phyloP scores from a whole-genome alignment of 2,329 filamentous ascomycete species.

The Periconia sp. region DNA sequence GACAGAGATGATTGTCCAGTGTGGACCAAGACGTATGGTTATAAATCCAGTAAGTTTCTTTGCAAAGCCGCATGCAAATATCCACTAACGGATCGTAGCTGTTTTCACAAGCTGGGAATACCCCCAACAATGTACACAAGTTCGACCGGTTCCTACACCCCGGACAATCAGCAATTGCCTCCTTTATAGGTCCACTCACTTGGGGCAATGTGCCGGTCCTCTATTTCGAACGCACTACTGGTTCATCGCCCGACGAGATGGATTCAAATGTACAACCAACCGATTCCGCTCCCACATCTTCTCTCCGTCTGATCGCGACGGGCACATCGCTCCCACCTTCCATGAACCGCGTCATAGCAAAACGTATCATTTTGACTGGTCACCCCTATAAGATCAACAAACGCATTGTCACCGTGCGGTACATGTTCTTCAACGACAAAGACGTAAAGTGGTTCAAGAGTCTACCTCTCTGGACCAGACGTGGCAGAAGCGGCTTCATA shows the following conservation, averaged over 20 bases:
- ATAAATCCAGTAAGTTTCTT: constrained; percentile 66
- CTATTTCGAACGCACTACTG: constrained; percentile 70
- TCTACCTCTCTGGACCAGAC: constrained; percentile 87
- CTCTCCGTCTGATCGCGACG: constrained; percentile 76
- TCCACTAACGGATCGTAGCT: constrained; percentile 46
- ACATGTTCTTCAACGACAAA: constrained; percentile 99
- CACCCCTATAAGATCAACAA: constrained; percentile 99
- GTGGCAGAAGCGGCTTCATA: constrained; percentile 85
- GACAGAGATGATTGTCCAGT: constrained; percentile 88
- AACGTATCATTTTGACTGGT: constrained; percentile 89
- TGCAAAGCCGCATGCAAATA: background rate
- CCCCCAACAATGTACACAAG: constrained; percentile 96
- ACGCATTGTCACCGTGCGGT: constrained; percentile 91
- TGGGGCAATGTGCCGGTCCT: constrained; percentile 92
- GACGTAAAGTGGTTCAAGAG: constrained; percentile 99
- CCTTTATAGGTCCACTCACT: constrained; percentile 84
- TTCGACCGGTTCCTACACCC: constrained; percentile 91
- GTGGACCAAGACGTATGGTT: constrained; percentile 80
- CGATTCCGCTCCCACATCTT: constrained; percentile 10
- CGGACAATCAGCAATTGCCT: constrained; percentile 83
- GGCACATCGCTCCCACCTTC: constrained; percentile 83
- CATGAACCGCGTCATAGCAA: constrained; percentile 78
- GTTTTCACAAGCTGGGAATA: constrained; percentile 86
- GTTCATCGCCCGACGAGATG: constrained; percentile 27
- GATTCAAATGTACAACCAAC: constrained; percentile 7